Conservation (phyloP, 208 protist genomes). For the Trichomonas gallinae region DNA sequence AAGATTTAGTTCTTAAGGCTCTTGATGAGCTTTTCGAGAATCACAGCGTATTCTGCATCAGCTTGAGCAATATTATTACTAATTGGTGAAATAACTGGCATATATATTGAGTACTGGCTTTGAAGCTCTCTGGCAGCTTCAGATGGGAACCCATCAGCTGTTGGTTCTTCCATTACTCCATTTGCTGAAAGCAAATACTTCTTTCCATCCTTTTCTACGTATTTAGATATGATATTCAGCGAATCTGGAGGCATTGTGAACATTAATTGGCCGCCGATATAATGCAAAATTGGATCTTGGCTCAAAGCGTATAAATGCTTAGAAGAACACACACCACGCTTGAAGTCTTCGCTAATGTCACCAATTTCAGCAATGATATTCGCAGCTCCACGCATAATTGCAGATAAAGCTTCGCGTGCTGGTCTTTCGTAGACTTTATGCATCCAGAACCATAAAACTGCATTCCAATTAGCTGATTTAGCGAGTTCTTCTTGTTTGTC, state of each 20-base stretch:
- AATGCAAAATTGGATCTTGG: not conserved
- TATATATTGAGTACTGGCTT: not conserved
- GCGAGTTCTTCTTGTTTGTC: not conserved
- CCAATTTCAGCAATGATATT: not conserved
- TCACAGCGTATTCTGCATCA: not conserved
- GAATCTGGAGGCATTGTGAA: not conserved
- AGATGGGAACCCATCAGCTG: not conserved
- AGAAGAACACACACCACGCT: not conserved
- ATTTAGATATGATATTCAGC: not conserved
- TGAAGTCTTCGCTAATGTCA: not conserved
- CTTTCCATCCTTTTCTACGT: not conserved
- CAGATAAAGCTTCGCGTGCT: not conserved
- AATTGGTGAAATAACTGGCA: not conserved
- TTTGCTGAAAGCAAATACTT: not conserved
- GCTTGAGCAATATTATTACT: not conserved
- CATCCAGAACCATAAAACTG: not conserved
- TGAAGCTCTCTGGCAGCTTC: not conserved
- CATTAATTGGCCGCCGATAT: not conserved
- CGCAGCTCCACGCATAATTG: not conserved
- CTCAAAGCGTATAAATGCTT: not conserved
- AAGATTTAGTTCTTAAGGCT: not conserved
- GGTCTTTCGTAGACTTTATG: not conserved
- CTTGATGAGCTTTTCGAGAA: not conserved
- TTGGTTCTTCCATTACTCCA: not conserved
- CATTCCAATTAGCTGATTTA: not conserved